phyloP scores from a whole-genome alignment of 805 yeast genomes.

The Yarrowia bubula region DNA sequence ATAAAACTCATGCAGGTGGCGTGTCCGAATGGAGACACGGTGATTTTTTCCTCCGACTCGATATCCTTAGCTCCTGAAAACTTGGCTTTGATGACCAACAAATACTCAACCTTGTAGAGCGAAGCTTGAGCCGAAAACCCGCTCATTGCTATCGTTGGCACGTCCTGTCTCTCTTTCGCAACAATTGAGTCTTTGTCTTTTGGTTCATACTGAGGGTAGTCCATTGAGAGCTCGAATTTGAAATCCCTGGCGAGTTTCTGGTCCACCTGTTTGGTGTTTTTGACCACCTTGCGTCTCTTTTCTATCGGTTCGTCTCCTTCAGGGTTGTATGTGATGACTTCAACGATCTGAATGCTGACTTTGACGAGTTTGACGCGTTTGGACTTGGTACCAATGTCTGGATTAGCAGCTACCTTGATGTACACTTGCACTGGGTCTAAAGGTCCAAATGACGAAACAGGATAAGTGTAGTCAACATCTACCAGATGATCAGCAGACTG shows the following conservation, averaged over 20 bases:
- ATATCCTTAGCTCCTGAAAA: slow-evolving; percentile 43
- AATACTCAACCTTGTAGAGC: slow-evolving; percentile 39
- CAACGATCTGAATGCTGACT: slow-evolving; percentile 40
- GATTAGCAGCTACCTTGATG: slow-evolving; percentile 39
- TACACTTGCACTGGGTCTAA: slow-evolving; percentile 39
- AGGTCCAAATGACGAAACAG: slow-evolving; percentile 43
- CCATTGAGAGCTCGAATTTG: slow-evolving; percentile 35
- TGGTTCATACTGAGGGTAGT: slow-evolving; percentile 35
- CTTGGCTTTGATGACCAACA: slow-evolving; percentile 39
- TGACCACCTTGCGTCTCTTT: slow-evolving; percentile 37
- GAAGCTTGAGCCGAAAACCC: slow-evolving; percentile 42
- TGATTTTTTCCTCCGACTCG: slow-evolving; percentile 39
- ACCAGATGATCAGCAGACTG: slow-evolving; percentile 41
- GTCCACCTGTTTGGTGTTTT: slow-evolving; percentile 35
- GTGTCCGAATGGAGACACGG: slow-evolving; percentile 42
- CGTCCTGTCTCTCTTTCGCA: slow-evolving; percentile 40
- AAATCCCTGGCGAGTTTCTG: slow-evolving; percentile 34
- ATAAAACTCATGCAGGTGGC: slow-evolving; percentile 39
- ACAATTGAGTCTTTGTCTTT: slow-evolving; percentile 34
- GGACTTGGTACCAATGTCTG: slow-evolving; percentile 41
- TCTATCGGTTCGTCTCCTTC: slow-evolving; percentile 39
- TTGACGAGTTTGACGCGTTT: slow-evolving; percentile 41
- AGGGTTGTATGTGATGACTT: slow-evolving; percentile 38
- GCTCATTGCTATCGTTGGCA: slow-evolving; percentile 38
- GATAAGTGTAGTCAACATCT: slow-evolving; percentile 38